Base-by-base conservation (phyloP, 805 yeast genomes). In the Osmozyma mogii region DNA sequence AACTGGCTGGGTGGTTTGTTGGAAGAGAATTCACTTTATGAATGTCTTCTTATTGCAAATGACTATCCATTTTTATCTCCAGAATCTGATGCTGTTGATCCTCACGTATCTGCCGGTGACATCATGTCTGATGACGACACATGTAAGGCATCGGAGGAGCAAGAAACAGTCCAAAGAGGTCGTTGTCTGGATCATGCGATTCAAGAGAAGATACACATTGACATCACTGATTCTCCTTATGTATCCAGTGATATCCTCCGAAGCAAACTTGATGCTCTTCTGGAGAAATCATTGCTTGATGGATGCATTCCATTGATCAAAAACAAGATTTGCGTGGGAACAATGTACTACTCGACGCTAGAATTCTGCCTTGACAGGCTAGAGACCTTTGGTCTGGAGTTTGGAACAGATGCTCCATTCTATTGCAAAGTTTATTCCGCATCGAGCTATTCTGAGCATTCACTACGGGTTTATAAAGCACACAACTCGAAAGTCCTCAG, bases 31-130 rank as follows among this genome's bases (percentile, higher is more conserved):
- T 69, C 77, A 4, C 42, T 74, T 4, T 73, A 73, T 38, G 78
- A 70, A 37, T 49, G 63, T 10, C 40, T 70, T 21, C 61, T 73
- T 24, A 49, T 54, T 25, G 54, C 56, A 30, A 71, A 70, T 41
- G 66, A 70, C 32, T 71, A 65, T 37, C 80, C 80, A 7, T 73
- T 70, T 38, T 53, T 73, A 55, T 65, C 72, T 11, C 47, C 68
- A 0, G 61, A 52, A 32, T 44, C 47, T 10, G 54, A 69, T 25
- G 56, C 58, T 3, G 45, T 56, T 7, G 54, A 56, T 36, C 61
- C 62, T 0, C 38, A 40, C 16, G 39, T 42, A 9, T 35, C 40
- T 2, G 55, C 58, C 1, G 49, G 50, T 4, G 72, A 67, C 16
- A 45, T 70, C 4, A 54, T 69, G 23, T 15, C 15, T 10, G 34